phyloP scores from a whole-genome alignment of 2,329 filamentous ascomycete species.

The Moelleriella libera region DNA sequence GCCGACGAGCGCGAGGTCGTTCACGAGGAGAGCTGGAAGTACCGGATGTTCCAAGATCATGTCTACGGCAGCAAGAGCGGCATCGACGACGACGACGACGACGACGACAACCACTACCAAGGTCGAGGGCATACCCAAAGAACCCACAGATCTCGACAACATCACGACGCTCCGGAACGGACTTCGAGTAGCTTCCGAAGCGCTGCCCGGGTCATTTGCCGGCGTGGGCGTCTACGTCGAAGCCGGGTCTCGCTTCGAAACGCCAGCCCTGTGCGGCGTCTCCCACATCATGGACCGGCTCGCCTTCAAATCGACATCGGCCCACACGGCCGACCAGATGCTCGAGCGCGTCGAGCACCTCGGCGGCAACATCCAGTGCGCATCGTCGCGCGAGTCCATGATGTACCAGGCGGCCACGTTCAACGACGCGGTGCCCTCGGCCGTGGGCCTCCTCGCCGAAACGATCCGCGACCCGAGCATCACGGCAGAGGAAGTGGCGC shows the following conservation, averaged over 20 bases:
- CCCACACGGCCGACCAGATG: conserved; percentile 67
- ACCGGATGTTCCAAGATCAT: neutral
- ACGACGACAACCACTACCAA: conserved; percentile 15
- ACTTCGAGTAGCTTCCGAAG: conserved; percentile 86
- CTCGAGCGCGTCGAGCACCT: conserved; percentile 75
- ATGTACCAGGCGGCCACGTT: conserved; percentile 99
- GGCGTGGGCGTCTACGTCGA: conserved; percentile 94
- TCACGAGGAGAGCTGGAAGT: neutral
- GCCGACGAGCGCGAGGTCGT: conserved; percentile 8
- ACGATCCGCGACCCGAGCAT: conserved; percentile 79
- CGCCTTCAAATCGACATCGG: conserved; percentile 79
- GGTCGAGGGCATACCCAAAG: conserved; percentile 29
- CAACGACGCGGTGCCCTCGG: conserved; percentile 76
- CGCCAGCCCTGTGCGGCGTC: conserved; percentile 67
- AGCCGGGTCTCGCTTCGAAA: conserved; percentile 89
- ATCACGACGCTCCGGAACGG: conserved; percentile 87
- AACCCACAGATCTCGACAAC: conserved; percentile 74
- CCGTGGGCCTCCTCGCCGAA: conserved; percentile 76
- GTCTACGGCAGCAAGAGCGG: conserved; percentile 7
- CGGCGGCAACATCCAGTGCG: conserved; percentile 93
- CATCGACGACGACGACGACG: conserved; percentile 9
- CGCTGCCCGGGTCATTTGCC: conserved; percentile 84
- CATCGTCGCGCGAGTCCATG: conserved; percentile 83
- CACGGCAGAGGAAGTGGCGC: conserved; percentile 71
- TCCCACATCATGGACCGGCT: conserved; percentile 94